Evolutionary conservation across 2,329 filamentous ascomycete genomes (phyloP).

Genomic region (Colletotrichum truncatum): DNA sequence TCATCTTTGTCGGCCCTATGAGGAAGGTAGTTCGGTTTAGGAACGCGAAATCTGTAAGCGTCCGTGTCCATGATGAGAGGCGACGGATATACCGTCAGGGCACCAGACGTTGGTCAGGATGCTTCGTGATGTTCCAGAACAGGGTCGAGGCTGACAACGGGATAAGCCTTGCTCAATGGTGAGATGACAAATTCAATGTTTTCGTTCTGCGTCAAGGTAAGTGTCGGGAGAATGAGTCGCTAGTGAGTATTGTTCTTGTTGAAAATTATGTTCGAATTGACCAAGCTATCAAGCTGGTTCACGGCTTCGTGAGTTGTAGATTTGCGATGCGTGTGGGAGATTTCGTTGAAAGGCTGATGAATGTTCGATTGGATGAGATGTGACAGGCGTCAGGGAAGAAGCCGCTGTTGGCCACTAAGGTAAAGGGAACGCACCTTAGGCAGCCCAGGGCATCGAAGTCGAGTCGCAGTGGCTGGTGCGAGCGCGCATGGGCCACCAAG

Average conservation of each 20-base stretch:
- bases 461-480: slow-evolving; percentile 7
- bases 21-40: slow-evolving; percentile 69
- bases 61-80: slow-evolving; percentile 17
- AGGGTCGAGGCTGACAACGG: not conserved
- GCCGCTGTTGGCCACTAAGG: slow-evolving; percentile 10
- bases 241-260: not conserved
- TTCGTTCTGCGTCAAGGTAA: not conserved
- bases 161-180: not conserved
- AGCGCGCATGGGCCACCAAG: not conserved
- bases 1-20: slow-evolving; percentile 61
- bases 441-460: not conserved
- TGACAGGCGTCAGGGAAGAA: not conserved
- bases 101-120: not conserved
- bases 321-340: slow-evolving; percentile 15
- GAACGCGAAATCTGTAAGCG: slow-evolving; percentile 60
- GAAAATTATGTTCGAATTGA: not conserved
- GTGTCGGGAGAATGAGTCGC: not conserved
- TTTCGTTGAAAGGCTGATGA: slow-evolving; percentile 1
- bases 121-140: not conserved
- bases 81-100: slow-evolving; percentile 18
- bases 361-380: slow-evolving; percentile 14
- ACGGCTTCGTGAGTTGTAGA: not conserved
- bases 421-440: too few species aligned
- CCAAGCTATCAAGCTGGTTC: not conserved
- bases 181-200: not conserved